Conservation (phyloP, 768 basidiomycete genomes). For the Boletus reticulatus region DNA sequence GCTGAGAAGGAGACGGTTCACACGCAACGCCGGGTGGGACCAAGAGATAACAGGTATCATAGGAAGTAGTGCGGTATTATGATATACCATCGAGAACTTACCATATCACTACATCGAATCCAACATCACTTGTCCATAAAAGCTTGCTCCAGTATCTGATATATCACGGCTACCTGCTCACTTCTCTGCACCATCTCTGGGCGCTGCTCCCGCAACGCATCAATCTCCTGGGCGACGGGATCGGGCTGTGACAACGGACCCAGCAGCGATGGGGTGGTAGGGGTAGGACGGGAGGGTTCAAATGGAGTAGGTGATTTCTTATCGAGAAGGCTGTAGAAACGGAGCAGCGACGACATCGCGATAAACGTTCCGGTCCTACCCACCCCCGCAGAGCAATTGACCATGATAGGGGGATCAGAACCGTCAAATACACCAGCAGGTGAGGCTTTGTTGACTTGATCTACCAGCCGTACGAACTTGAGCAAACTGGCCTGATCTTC, state of each 20-base stretch:
- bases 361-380: conserved; percentile 89
- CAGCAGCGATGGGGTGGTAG: conserved; percentile 49
- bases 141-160: conserved; percentile 48
- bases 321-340: conserved; percentile 49
- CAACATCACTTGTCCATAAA: conserved; percentile 15
- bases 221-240: conserved; percentile 66
- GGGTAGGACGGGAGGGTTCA: conserved; percentile 19
- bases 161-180: conserved; percentile 65
- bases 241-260: conserved; percentile 56
- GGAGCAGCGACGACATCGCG: conserved; percentile 75
- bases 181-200: conserved; percentile 77
- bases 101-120: background rate
- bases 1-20: too few relatives aligned
- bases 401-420: conserved; percentile 73
- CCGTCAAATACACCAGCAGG: conserved; percentile 30
- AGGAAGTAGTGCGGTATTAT: too few relatives aligned
- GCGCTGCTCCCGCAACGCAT: conserved; percentile 76
- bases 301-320: conserved; percentile 22
- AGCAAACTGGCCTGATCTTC: conserved; percentile 60
- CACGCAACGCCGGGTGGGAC: too few relatives aligned
- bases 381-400: conserved; percentile 85
- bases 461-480: conserved; percentile 62
- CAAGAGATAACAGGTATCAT: too few relatives aligned
- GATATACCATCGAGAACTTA: too few relatives aligned
- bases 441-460: conserved; percentile 54